A percentile compares a stretch with the other conserved stretches of the same genome.
These are phyloP conservation scores for Podospora australis DNA, from an alignment of 495 filamentous ascomycete genomes.

Conservation along the genomic window DNA sequence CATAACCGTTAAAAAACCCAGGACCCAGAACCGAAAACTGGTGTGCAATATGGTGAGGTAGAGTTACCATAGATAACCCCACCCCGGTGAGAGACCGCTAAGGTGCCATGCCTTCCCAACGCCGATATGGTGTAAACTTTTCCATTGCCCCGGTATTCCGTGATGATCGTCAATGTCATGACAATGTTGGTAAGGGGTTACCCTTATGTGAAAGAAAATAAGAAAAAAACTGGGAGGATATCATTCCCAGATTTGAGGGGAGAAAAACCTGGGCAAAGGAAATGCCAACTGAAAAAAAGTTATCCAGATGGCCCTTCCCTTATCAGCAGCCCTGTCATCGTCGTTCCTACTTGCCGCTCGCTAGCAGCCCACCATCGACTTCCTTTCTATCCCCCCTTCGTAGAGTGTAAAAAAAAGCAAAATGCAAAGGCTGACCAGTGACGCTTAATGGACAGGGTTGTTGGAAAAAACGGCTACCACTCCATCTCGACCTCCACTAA, in stretches of 20 bases:
- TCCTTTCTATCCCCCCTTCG: constrained; percentile 17
- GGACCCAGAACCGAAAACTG: constrained; percentile 14
- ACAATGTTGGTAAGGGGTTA: constrained; percentile 16
- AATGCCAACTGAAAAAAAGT: constrained; percentile 22
- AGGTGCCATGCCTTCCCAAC: no score
- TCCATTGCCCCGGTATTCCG: constrained; percentile 18
- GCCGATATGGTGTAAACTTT: constrained; percentile 28
- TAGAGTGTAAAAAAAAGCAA: constrained; percentile 14
- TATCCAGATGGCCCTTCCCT: constrained; percentile 32
- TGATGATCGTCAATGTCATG: constrained; percentile 20
- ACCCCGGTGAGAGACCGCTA: no score
- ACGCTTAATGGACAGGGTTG: constrained; percentile 11
- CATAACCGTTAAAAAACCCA: constrained; percentile 20
- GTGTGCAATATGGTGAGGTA: constrained; percentile 12
- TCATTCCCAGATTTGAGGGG: constrained; percentile 6
- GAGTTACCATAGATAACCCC: constrained; percentile 14
- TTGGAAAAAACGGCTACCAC: constrained; percentile 10
- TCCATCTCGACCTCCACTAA: constrained; percentile 10
- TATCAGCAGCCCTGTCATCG: no score
- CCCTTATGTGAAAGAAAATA: constrained; percentile 13
- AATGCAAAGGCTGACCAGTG: constrained; percentile 17
- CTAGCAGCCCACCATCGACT: constrained; percentile 12
- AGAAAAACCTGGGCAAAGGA: constrained; percentile 14
- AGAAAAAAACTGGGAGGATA: constrained; percentile 6
- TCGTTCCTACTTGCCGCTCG: no score